phyloP scores from a whole-genome alignment of 345 rosid species.

The Lepidium sativum region DNA sequence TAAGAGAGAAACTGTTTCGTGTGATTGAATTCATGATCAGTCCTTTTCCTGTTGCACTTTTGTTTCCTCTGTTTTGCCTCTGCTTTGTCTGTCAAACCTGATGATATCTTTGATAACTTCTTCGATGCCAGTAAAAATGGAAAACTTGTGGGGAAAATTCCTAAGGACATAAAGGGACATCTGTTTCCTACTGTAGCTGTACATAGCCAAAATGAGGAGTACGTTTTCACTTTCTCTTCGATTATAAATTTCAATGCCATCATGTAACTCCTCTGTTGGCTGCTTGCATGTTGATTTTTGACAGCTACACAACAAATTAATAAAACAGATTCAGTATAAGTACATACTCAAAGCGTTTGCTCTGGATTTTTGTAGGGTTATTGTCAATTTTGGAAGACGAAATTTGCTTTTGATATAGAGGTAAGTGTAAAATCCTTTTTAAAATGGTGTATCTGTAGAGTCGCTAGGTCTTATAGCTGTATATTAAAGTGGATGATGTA shows the following conservation, averaged over 20 bases:
- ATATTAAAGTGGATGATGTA: neutral
- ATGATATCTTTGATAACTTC: constrained; percentile 8
- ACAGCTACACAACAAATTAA: neutral
- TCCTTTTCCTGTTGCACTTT: neutral
- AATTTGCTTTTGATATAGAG: constrained; percentile 77
- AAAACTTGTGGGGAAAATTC: constrained; percentile 50
- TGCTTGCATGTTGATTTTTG: constrained; percentile 1
- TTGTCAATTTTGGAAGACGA: constrained; percentile 75
- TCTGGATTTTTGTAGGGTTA: constrained; percentile 50
- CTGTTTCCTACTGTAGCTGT: constrained; percentile 87
- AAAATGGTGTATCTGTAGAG: neutral
- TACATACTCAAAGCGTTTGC: constrained; percentile 9
- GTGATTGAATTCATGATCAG: neutral
- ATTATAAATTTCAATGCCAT: neutral
- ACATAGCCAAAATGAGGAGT: constrained; percentile 97
- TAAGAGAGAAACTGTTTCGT: constrained; percentile 36
- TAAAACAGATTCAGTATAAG: neutral
- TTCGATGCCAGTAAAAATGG: constrained; percentile 72
- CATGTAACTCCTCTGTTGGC: neutral
- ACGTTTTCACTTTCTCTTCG: constrained; percentile 31
- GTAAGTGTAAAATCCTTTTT: constrained; percentile 28
- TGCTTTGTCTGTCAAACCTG: neutral
- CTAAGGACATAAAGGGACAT: constrained; percentile 62
- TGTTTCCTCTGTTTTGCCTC: neutral
- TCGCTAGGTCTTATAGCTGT: neutral